These are phyloP conservation scores for Dimargaris cristalligena DNA, from an alignment of 192 early-diverging fungal species.

Conservation along the genomic window DNA sequence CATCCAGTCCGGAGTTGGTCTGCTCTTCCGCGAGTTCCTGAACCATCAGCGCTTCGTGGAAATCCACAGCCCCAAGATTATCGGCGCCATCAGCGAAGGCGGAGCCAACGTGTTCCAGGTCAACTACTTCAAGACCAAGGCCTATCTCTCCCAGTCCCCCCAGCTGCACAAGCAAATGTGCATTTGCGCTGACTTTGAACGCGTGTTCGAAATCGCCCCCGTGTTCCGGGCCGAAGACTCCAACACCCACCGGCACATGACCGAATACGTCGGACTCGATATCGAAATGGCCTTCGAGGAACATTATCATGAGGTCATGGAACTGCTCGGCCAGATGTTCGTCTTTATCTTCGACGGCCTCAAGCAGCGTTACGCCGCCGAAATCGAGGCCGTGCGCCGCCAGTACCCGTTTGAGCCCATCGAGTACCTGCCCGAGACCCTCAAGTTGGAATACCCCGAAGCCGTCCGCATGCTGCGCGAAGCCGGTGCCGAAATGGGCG, in stretches of 20 bases:
- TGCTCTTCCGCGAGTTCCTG: slow-evolving; percentile 91
- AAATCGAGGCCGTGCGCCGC: slow-evolving; percentile 68
- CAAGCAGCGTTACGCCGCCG: slow-evolving; percentile 58
- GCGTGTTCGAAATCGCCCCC: slow-evolving; percentile 94
- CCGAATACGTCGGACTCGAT: slow-evolving; percentile 96
- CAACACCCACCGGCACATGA: slow-evolving; percentile 96
- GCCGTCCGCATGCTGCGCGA: slow-evolving; percentile 77
- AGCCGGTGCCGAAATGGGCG: slow-evolving; percentile 74
- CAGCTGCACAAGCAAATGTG: slow-evolving; percentile 99
- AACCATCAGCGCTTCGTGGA: slow-evolving; percentile 67
- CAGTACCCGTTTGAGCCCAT: slow-evolving; percentile 93
- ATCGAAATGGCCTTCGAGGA: slow-evolving; percentile 98
- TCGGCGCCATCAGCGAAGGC: slow-evolving; percentile 84
- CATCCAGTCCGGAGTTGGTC: slow-evolving; percentile 84
- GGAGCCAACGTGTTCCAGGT: slow-evolving; percentile 97
- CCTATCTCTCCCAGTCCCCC: slow-evolving; percentile 93
- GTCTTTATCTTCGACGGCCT: slow-evolving; percentile 82
- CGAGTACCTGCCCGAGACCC: slow-evolving; percentile 63
- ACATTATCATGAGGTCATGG: slow-evolving; percentile 97
- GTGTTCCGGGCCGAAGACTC: slow-evolving; percentile 99
- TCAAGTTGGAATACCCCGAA: slow-evolving; percentile 74
- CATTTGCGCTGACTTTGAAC: slow-evolving; percentile 90
- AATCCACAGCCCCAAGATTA: slow-evolving; percentile 97
- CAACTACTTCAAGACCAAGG: slow-evolving; percentile 86
- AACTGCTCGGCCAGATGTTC: slow-evolving; percentile 85